These are phyloP conservation scores for Pichia ethanolica DNA, from an alignment of 805 yeast genomes.

Conservation along the genomic window DNA sequence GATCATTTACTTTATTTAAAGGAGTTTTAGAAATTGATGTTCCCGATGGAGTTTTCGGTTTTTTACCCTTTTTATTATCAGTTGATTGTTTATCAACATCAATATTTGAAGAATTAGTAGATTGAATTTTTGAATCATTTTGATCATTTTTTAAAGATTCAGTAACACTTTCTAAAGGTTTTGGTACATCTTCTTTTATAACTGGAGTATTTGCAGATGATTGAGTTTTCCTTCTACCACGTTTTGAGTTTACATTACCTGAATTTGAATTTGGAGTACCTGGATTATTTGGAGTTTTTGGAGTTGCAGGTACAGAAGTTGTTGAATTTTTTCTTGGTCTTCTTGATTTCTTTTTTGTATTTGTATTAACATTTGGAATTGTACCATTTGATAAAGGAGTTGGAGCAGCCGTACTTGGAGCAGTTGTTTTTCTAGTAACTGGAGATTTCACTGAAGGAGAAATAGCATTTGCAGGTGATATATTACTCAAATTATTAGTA, in stretches of 20 bases:
- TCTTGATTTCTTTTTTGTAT: constrained; percentile 13
- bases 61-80: neutral
- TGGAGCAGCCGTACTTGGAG: constrained; percentile 11
- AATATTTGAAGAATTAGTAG: no score
- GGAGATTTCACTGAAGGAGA: constrained; percentile 3
- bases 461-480: neutral
- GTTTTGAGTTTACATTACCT: constrained; percentile 1
- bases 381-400: constrained; percentile 7
- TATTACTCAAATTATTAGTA: neutral
- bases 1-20: no score
- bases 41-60: neutral
- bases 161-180: constrained; percentile 8
- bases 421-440: neutral
- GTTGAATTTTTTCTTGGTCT: constrained; percentile 19
- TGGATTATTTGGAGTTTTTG: constrained; percentile 25
- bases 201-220: constrained; percentile 20
- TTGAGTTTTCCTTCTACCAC: constrained; percentile 5
- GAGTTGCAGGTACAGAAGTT: constrained; percentile 28
- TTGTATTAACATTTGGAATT: constrained; percentile 10
- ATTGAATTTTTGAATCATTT: neutral
- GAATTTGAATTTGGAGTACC: constrained; percentile 23
- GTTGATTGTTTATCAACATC: neutral
- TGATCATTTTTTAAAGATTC: neutral
- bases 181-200: constrained; percentile 22
- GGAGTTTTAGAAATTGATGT: neutral